Conservation (phyloP, 192 early-diverging fungal species). For the Podila verticillata region DNA sequence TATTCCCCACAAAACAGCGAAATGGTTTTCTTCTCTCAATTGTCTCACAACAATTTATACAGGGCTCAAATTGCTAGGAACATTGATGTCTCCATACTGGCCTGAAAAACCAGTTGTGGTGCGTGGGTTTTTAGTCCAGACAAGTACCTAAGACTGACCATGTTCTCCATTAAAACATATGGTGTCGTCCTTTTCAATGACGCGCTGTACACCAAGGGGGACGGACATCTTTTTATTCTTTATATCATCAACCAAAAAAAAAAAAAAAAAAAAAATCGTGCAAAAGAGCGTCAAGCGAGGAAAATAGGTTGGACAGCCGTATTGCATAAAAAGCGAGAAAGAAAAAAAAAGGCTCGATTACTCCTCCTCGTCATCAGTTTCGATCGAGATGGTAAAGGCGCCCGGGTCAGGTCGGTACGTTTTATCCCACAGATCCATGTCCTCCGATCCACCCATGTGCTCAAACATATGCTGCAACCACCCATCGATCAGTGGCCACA, state of each 20-base stretch:
- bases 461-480: too few relatives aligned
- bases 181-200: conserved; percentile 10
- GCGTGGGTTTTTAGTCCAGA: conserved; percentile 11
- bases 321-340: too few relatives aligned
- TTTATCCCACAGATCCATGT: too few relatives aligned
- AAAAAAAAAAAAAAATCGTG: background rate
- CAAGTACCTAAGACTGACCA: conserved; percentile 7
- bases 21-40: background rate
- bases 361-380: too few relatives aligned
- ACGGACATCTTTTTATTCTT: conserved; percentile 3
- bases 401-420: too few relatives aligned
- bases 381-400: too few relatives aligned
- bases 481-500: too few relatives aligned
- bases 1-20: background rate
- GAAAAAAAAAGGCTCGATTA: too few relatives aligned
- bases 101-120: conserved; percentile 8
- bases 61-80: conserved; percentile 8
- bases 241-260: background rate
- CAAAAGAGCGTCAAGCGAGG: too few relatives aligned
- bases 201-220: conserved; percentile 11
- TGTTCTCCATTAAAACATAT: conserved; percentile 12
- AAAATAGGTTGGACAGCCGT: too few relatives aligned
- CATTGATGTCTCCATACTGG: background rate
- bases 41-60: conserved; percentile 12
- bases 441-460: too few relatives aligned